Conservation (phyloP, 106 monocot genomes). For the Phalaenopsis aphrodite region DNA sequence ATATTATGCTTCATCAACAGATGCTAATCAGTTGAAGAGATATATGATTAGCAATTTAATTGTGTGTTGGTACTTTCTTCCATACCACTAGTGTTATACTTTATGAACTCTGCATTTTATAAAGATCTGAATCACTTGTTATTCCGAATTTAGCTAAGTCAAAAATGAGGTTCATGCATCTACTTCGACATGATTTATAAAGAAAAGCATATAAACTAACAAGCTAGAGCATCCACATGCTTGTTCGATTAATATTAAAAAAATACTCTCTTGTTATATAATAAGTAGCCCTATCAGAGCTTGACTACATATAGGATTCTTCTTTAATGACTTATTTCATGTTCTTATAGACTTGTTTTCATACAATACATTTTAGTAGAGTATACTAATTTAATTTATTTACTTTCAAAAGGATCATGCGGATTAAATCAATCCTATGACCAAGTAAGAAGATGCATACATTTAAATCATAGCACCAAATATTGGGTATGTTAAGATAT, state of each 20-base stretch:
- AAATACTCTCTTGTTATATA: neutral
- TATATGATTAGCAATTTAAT: neutral
- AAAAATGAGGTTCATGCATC: neutral
- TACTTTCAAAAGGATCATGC: neutral
- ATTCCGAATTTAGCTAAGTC: neutral
- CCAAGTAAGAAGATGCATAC: neutral
- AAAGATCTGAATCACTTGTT: neutral
- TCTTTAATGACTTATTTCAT: neutral
- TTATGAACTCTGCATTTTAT: neutral
- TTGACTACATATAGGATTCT: neutral
- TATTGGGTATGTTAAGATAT: neutral
- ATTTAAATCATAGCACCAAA: neutral
- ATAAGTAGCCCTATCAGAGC: neutral
- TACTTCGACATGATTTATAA: neutral
- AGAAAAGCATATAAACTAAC: neutral
- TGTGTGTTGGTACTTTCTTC: neutral
- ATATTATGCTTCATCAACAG: neutral
- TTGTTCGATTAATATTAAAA: neutral
- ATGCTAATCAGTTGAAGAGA: neutral
- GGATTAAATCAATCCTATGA: neutral
- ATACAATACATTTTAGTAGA: neutral
- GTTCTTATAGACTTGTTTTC: neutral
- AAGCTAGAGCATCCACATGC: neutral
- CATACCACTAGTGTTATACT: neutral
- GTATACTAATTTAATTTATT: neutral